Evolutionary conservation across 2,329 filamentous ascomycete genomes (phyloP).

Genomic region (Talaromyces sp.): DNA sequence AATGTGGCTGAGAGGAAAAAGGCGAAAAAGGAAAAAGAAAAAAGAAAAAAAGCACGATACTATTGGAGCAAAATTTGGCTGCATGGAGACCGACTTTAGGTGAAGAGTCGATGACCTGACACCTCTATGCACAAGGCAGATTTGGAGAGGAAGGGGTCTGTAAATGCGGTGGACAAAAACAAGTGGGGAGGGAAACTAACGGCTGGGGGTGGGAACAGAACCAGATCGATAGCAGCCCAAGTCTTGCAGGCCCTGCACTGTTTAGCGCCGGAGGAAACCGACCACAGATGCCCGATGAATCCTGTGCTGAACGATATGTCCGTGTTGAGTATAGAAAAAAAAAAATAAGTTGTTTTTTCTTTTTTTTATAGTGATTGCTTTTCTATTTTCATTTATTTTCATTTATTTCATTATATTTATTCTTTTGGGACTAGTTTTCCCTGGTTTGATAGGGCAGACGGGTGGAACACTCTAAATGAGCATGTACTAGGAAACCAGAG

Average conservation of each 20-base stretch:
- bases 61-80: conserved; percentile 30
- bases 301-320: conserved; percentile 24
- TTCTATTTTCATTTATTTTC: too few species aligned
- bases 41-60: conserved; percentile 24
- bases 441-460: not conserved
- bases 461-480: not conserved
- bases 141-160: conserved; percentile 24
- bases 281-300: conserved; percentile 18
- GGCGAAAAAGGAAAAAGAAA: not conserved
- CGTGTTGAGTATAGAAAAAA: not conserved
- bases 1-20: conserved; percentile 31
- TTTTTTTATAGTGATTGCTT: too few species aligned
- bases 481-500: not conserved
- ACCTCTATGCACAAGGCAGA: conserved; percentile 42
- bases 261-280: conserved; percentile 35
- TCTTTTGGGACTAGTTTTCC: not conserved
- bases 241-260: conserved; percentile 33
- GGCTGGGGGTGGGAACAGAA: conserved; percentile 12
- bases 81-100: conserved; percentile 28
- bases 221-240: conserved; percentile 33
- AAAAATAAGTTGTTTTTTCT: too few species aligned
- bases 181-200: conserved; percentile 23
- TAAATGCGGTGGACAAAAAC: conserved; percentile 29
- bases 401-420: not conserved
- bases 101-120: conserved; percentile 31